These are phyloP conservation scores for Adenanthera pavonina DNA, from an alignment of 306 rosid genomes.

Conservation along the genomic window DNA sequence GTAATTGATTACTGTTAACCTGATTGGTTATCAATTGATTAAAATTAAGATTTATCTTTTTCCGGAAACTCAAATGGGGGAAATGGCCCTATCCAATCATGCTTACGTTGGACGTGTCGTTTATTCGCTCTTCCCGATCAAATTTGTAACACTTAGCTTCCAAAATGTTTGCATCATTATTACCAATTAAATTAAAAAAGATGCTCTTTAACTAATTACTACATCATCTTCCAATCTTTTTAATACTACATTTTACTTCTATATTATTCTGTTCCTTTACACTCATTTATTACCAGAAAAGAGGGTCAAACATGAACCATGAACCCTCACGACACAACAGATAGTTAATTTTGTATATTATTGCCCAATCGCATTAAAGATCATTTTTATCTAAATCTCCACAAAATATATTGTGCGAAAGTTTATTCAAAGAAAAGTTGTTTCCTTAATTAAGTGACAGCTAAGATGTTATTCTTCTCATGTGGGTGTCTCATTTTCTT, in stretches of 20 bases:
- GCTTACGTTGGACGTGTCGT: slow-evolving; percentile 11
- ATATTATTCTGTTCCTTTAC: background rate
- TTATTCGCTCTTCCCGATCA: slow-evolving; percentile 19
- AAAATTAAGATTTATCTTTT: background rate
- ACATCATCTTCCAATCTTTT: background rate
- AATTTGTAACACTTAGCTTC: slow-evolving; percentile 12
- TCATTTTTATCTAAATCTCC: no score
- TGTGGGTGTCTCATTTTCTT: no score
- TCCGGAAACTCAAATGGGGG: background rate
- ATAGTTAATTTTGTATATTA: no score
- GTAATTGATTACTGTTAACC: no score
- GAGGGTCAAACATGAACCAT: background rate
- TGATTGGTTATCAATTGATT: no score
- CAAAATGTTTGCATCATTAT: slow-evolving; percentile 9
- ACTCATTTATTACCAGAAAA: background rate
- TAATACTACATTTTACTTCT: background rate
- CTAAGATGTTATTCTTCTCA: no score
- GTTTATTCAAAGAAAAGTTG: no score
- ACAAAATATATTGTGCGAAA: no score
- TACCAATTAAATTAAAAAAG: background rate
- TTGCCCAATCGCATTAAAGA: no score
- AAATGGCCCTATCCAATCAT: slow-evolving; percentile 29
- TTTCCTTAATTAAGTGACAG: no score
- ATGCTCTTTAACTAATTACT: no score
- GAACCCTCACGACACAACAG: background rate